These are phyloP conservation scores for Verticillium tricorpus DNA, from an alignment of 2,329 filamentous ascomycete genomes.

Conservation along the genomic window DNA sequence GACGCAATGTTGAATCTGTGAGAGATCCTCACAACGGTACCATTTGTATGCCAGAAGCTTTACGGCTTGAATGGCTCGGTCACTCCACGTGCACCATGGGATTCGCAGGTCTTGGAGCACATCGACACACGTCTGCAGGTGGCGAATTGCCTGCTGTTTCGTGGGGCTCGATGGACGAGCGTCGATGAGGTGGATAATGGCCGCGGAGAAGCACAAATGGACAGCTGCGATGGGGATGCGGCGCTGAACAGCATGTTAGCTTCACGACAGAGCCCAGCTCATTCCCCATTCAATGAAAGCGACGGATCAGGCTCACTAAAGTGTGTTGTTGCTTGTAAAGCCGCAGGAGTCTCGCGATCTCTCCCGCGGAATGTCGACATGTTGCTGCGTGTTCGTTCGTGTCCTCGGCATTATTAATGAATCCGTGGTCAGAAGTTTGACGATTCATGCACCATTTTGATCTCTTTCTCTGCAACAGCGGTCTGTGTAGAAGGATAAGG, in stretches of 20 bases:
- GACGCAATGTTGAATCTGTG: slow-evolving; percentile 4
- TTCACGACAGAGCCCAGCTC: neutral
- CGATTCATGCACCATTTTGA: neutral
- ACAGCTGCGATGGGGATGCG: slow-evolving; percentile 15
- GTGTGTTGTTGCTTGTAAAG: slow-evolving; percentile 17
- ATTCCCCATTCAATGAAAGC: neutral
- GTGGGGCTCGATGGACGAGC: slow-evolving; percentile 9
- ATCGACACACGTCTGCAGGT: slow-evolving; percentile 12
- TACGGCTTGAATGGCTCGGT: slow-evolving; percentile 9
- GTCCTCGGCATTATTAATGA: neutral
- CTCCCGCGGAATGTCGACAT: slow-evolving; percentile 16
- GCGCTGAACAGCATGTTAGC: slow-evolving; percentile 5
- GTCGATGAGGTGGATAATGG: slow-evolving; percentile 15
- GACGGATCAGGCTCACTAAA: slow-evolving; percentile 8
- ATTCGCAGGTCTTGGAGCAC: slow-evolving; percentile 9
- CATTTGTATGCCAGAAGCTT: slow-evolving; percentile 12
- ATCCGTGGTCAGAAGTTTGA: neutral
- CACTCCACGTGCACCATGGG: slow-evolving; percentile 14
- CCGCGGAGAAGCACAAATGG: slow-evolving; percentile 13
- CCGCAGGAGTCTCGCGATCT: slow-evolving; percentile 14
- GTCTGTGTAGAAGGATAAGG: slow-evolving; percentile 16
- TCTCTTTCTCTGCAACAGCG: slow-evolving; percentile 8
- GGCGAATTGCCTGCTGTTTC: slow-evolving; percentile 7
- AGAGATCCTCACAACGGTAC: slow-evolving; percentile 11
- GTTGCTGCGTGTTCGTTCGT: slow-evolving; percentile 10